phyloP scores from a whole-genome alignment of 1,284 basidiomycete species.

The Trichosporon sp. region DNA sequence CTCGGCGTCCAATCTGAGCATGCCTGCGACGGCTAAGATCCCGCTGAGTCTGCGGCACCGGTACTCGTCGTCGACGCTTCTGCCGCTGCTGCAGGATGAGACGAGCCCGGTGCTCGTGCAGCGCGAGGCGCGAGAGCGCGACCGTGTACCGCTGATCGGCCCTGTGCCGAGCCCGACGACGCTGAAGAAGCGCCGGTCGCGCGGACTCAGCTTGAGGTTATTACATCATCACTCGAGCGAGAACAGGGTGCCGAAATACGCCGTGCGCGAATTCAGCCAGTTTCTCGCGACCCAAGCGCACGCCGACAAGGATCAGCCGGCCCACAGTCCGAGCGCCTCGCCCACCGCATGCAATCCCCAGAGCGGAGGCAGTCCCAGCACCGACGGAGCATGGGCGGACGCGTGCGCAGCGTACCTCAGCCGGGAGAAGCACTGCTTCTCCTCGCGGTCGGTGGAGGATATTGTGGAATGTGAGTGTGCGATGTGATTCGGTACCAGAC shows the following conservation, averaged over 20 bases:
- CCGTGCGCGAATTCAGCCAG: constrained; percentile 2
- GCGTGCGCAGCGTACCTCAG: not conserved
- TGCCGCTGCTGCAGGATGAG: not conserved
- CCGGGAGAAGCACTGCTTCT: not conserved
- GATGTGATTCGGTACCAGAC: not conserved
- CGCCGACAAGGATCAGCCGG: not conserved
- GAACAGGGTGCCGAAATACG: constrained; percentile 1
- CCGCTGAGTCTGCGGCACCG: not conserved
- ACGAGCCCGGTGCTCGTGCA: not conserved
- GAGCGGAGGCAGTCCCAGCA: not conserved
- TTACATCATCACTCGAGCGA: not conserved
- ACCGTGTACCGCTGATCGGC: not conserved
- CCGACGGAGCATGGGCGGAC: not conserved
- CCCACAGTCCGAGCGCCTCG: not conserved
- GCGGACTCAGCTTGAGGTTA: not conserved
- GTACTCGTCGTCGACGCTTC: not conserved
- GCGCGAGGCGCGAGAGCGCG: not conserved
- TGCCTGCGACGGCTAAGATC: not conserved
- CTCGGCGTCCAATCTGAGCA: not conserved
- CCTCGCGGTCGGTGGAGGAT: not conserved
- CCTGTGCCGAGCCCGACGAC: not conserved
- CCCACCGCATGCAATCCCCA: not conserved
- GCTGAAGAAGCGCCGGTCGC: not conserved
- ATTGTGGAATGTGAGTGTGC: not conserved
- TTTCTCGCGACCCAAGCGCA: not conserved